phyloP scores from a whole-genome alignment of 1,284 basidiomycete species.

The Neolentinus lepideus region DNA sequence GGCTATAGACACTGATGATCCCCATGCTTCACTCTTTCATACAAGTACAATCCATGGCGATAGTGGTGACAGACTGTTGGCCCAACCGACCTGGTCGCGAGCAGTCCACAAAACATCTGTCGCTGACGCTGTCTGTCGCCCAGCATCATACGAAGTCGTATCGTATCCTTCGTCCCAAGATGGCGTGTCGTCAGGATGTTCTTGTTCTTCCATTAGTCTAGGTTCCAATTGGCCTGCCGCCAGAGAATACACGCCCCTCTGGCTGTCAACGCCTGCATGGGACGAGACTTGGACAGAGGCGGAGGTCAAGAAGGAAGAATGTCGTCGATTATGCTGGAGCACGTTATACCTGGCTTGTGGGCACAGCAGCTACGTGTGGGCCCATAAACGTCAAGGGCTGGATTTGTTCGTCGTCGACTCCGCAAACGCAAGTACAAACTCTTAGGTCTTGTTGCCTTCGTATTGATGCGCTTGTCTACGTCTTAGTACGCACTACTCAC shows the following conservation, averaged over 20 bases:
- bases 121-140: not conserved
- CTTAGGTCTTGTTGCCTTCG: constrained; percentile 2
- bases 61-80: constrained; percentile 2
- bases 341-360: constrained; percentile 54
- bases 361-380: constrained; percentile 53
- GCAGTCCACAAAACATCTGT: not conserved
- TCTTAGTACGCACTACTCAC: constrained; percentile 60
- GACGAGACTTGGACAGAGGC: constrained; percentile 45
- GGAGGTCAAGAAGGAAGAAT: constrained; percentile 64
- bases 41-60: constrained; percentile 32
- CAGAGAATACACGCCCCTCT: constrained; percentile 49
- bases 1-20: constrained; percentile 33
- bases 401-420: constrained; percentile 59
- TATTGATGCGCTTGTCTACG: constrained; percentile 4
- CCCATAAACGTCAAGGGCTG: constrained; percentile 29
- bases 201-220: constrained; percentile 48
- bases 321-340: constrained; percentile 69
- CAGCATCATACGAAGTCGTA: not conserved
- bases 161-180: not conserved
- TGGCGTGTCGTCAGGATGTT: constrained; percentile 25
- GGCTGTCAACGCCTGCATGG: constrained; percentile 61
- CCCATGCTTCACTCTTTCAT: constrained; percentile 37
- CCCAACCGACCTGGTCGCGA: not conserved
- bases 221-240: constrained; percentile 39
- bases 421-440: constrained; percentile 45